Base-by-base conservation (phyloP, 805 yeast species). In the Scheffersomyces lignosus region DNA sequence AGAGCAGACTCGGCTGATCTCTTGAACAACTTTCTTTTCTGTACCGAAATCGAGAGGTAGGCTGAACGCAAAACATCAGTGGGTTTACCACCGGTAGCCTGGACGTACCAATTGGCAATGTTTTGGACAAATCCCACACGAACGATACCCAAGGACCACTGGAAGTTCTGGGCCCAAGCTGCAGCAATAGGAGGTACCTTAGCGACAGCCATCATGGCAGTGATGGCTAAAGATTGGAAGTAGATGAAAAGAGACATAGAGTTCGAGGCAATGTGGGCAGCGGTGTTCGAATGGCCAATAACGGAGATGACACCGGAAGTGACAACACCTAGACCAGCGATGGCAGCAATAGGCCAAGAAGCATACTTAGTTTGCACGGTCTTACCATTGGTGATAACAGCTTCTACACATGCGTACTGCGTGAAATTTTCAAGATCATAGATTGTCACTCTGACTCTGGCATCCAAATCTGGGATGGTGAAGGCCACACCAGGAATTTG, bases 211-310 rank as follows among this genome's bases (percentile, higher is more conserved):
- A 89, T 83, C 96, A 93, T 90, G 13, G 96, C 78, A 14, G 91
- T 83, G 41, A 91, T 81, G 15, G 97, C 96, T 49, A 93, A 72
- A 39, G 86, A 80, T 70, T 93, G 99, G 77, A 91, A 93, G 64
- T 93, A 93, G 37, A 89, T 80, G 64, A 93, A 93, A 43, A 93
- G 70, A 1, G 97, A 87, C 56, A 91, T 83, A 13, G 96, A 83
- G 66, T 93, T 93, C 14, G 96, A 85, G n/a, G 97, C 96, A 55
- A 93, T 89, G 58, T 93, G 98, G 3, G 96, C 90, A 2, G 99
- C 96, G 1, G 97, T 91, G 43, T 82, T 80, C 14, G 93, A 81
- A 58, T 90, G 93, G 8, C 98, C 97, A 47, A 84, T 73, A 27
- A 89, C 80, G 0, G 96, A 87, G 24, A 88, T 80, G 38, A 88